Conservation (phyloP, 805 yeast species). For the Cyberlindnera nakhonratchasimensis region DNA sequence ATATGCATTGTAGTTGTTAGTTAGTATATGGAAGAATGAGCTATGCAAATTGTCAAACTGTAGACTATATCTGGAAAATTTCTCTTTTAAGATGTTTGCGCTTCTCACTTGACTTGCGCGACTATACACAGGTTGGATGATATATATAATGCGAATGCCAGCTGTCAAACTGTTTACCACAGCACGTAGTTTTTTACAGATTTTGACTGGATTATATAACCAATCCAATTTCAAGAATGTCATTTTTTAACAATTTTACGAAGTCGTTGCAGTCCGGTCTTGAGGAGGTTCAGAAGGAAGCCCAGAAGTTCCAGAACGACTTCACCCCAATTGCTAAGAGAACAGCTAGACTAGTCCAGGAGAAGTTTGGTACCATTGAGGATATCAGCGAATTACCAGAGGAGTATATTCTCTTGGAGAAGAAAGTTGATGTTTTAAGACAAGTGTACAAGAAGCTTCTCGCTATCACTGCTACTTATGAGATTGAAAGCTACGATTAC, state of each 20-base stretch:
- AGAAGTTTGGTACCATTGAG: slow-evolving; percentile 61
- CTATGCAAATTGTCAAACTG: no score
- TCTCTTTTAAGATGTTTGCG: not conserved
- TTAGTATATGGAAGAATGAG: no score
- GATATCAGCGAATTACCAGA: slow-evolving; percentile 71
- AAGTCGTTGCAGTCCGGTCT: slow-evolving; percentile 24
- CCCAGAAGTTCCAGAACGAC: slow-evolving; percentile 38
- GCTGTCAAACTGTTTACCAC: no score
- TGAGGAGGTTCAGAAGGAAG: slow-evolving; percentile 35
- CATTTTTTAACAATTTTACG: slow-evolving; percentile 28
- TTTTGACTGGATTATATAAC: no score
- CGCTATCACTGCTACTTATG: slow-evolving; percentile 59
- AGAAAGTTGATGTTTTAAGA: slow-evolving; percentile 61
- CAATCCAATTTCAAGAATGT: no score
- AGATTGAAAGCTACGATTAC: slow-evolving; percentile 73
- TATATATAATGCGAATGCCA: no score
- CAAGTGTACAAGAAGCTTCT: slow-evolving; percentile 51
- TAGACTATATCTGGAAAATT: not conserved
- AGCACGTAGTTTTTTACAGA: no score
- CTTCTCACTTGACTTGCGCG: no score
- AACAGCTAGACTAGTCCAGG: slow-evolving; percentile 57
- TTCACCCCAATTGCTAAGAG: slow-evolving; percentile 56
- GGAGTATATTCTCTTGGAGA: slow-evolving; percentile 66
- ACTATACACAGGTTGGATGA: no score
- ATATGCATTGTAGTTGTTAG: no score